phyloP scores from a whole-genome alignment of 805 yeast genomes.

The Brettanomyces custersianus region DNA sequence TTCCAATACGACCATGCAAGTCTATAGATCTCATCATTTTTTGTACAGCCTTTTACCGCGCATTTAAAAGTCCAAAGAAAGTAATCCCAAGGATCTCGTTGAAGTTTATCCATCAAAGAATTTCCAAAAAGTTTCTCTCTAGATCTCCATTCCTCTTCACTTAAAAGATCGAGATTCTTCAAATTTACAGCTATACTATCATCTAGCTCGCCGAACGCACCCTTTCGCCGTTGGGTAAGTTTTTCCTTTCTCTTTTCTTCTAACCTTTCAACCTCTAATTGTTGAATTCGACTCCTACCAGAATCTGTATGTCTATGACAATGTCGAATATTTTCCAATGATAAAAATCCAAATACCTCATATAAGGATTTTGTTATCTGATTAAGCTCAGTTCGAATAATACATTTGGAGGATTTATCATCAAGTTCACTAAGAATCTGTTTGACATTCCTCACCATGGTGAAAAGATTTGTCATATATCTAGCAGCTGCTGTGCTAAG shows the following conservation, averaged over 20 bases:
- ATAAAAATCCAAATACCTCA: background rate
- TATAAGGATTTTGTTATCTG: background rate
- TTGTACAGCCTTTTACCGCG: background rate
- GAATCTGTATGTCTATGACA: too few species aligned
- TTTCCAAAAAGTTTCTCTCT: slow-evolving; percentile 3
- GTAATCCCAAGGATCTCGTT: slow-evolving; percentile 4
- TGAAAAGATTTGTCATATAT: background rate
- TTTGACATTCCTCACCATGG: background rate
- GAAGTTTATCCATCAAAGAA: slow-evolving; percentile 2
- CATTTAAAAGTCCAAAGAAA: slow-evolving; percentile 5
- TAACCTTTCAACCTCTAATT: too few species aligned
- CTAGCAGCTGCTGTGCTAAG: slow-evolving; percentile 1
- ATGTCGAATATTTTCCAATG: background rate
- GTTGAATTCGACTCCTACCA: too few species aligned
- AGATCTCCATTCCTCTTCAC: slow-evolving; percentile 1
- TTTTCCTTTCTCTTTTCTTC: too few species aligned
- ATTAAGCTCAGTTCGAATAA: background rate
- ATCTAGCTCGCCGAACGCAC: background rate
- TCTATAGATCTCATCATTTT: background rate
- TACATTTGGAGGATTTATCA: background rate
- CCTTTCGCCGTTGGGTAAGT: too few species aligned
- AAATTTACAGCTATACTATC: too few species aligned
- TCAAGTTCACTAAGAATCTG: background rate
- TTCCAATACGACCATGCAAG: slow-evolving; percentile 4
- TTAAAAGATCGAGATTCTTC: background rate